Percentiles rank a stretch among this genome's conserved stretches.
Evolutionary conservation across 148 eudicot species (phyloP).

Genomic region (Chenopodium suecicum): DNA sequence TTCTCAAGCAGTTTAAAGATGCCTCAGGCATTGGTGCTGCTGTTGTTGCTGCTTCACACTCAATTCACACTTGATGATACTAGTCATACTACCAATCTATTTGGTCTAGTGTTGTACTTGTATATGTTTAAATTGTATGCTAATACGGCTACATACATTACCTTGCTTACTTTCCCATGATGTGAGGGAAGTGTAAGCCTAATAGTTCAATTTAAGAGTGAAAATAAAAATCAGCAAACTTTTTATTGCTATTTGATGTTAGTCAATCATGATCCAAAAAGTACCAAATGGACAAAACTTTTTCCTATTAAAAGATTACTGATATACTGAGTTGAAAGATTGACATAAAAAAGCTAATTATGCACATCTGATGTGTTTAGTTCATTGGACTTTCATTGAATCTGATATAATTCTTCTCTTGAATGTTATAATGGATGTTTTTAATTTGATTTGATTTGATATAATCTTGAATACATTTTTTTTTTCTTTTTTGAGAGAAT

Average conservation of each 20-base stretch:
- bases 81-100: neutral
- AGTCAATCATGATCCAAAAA: too few species aligned
- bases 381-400: too few species aligned
- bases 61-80: slow-evolving; percentile 34
- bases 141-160: neutral
- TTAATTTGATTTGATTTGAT: too few species aligned
- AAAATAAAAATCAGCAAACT: neutral
- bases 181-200: neutral
- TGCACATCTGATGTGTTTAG: too few species aligned
- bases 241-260: too few species aligned
- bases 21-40: slow-evolving; percentile 93
- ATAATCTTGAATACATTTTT: too few species aligned
- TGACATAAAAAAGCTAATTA: too few species aligned
- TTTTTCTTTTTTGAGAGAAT: too few species aligned
- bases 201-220: neutral
- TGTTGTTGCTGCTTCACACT: slow-evolving; percentile 81
- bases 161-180: neutral
- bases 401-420: too few species aligned
- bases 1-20: slow-evolving; percentile 58
- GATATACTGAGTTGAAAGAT: neutral
- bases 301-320: neutral
- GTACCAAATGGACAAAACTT: too few species aligned
- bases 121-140: neutral
- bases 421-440: too few species aligned
- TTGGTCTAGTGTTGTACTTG: neutral